phyloP scores from a whole-genome alignment of 163 green algal species.

The Scenedesmus sp. region DNA sequence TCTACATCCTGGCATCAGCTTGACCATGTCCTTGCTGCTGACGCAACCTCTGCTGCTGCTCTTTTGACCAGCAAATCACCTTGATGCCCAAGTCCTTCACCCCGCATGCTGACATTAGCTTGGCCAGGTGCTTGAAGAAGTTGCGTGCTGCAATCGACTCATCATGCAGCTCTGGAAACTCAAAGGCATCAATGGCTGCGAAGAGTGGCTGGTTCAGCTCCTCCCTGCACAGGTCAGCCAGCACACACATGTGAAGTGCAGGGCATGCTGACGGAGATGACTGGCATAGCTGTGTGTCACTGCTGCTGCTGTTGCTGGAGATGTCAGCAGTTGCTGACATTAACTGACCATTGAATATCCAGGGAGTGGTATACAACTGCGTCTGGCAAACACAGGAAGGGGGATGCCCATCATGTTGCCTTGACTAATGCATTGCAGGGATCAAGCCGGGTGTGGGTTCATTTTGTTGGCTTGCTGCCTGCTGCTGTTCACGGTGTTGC shows the following conservation, averaged over 20 bases:
- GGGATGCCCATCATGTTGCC: no score
- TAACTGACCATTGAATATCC: no score
- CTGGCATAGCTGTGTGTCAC: not conserved
- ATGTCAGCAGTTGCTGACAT: no score
- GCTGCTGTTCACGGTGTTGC: not conserved
- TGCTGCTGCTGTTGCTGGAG: no score
- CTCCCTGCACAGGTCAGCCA: conserved; percentile 73
- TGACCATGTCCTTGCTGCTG: not conserved
- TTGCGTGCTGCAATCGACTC: conserved; percentile 91
- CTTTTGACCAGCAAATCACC: conserved; percentile 50
- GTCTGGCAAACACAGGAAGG: no score
- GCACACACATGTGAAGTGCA: not conserved
- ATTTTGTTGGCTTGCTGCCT: no score
- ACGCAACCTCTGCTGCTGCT: not conserved
- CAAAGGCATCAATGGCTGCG: conserved; percentile 84
- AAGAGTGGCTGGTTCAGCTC: conserved; percentile 94
- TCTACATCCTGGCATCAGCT: not conserved
- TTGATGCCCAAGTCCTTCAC: conserved; percentile 89
- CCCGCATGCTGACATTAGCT: conserved; percentile 85
- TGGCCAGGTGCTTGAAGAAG: conserved; percentile 80
- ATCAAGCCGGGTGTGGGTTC: no score
- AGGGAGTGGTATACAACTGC: no score
- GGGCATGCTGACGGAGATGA: not conserved
- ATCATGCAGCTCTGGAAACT: conserved; percentile 96
- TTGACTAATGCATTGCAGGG: no score